Base-by-base conservation (phyloP, 345 rosid genomes). In the Rhizophora mangle region DNA sequence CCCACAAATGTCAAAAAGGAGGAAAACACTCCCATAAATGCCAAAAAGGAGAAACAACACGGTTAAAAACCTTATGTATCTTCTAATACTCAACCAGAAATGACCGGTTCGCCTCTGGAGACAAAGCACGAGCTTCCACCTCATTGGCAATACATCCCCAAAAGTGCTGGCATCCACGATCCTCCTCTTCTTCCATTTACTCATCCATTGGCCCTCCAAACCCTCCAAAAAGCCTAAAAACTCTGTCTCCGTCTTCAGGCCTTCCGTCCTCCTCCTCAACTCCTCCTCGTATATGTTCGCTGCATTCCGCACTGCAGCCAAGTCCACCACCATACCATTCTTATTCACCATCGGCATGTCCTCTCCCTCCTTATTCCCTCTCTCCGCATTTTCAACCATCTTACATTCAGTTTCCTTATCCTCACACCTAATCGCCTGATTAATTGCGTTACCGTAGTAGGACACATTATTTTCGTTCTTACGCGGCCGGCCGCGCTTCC, bases 121-220 rank as follows among this genome's bases (percentile, higher is more conserved):
- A 63, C 78, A 85, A 66, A 89, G 85, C 80, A 84, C 67, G 68
- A 92, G 85, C 81, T 76, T 92, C 97, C 97, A 92, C 19, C 90
- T 89, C 21, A 18, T 61, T 1, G 90, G 96, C 76, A 89, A 74
- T 56, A 55, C 72, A 68, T 84, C 70, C 30, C 96, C 93, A 4
- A 75, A 85, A 43, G 72, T 67, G 56, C 76, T 69, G 1, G 97
- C 93, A 56, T 81, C 74, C 29, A 88, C 85, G 72, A 88, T 71
- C 80, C 74, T 85, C 81, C 83, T 83, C 86, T 84, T 89, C 85
- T 85, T 85, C 79, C 82, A 84, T 54, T 57, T 63, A 76, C 86
- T 88, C 64, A 69, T 77, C 96, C 97, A 89, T 58, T 86, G 82
- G 57, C 96, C 96, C 51, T 71, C 82, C 73, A 89, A 30, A 24